A percentile compares a stretch with the other conserved stretches of the same genome.
These are phyloP conservation scores for Cucurbita moschata DNA, from an alignment of 306 rosid genomes.

Conservation along the genomic window DNA sequence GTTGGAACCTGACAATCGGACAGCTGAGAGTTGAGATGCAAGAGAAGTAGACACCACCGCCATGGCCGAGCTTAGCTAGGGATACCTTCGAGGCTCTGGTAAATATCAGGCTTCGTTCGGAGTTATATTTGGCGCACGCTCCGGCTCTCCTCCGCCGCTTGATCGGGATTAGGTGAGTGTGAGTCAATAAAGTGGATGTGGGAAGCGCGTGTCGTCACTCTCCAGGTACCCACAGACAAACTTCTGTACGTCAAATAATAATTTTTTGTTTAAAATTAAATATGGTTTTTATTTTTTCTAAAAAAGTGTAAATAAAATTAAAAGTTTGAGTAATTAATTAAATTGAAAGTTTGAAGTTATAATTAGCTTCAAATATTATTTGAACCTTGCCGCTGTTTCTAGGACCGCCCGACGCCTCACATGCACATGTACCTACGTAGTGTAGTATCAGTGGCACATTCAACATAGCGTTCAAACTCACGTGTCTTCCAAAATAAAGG, in stretches of 20 bases:
- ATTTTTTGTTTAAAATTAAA: no score
- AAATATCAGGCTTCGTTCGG: background rate
- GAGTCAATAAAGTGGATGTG: background rate
- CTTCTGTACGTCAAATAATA: background rate
- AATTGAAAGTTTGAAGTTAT: no score
- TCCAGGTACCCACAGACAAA: background rate
- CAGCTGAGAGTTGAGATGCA: conserved; percentile 55
- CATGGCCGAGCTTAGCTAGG: conserved; percentile 17
- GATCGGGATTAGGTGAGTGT: background rate
- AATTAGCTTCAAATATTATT: no score
- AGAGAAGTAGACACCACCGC: conserved; percentile 73
- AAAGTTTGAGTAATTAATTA: no score
- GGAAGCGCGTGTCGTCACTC: conserved; percentile 2
- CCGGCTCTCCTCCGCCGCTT: background rate
- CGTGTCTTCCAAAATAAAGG: no score
- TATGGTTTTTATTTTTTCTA: no score
- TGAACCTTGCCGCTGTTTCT: no score
- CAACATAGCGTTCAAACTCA: no score
- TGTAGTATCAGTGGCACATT: no score
- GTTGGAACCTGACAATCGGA: conserved; percentile 44
- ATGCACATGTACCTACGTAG: no score
- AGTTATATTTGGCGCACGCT: background rate
- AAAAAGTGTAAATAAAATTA: no score
- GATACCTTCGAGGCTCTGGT: background rate
- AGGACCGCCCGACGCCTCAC: no score